phyloP scores from a whole-genome alignment of 225 moss, liverwort and hornwort genomes.

The Pleurozium schreberi region DNA sequence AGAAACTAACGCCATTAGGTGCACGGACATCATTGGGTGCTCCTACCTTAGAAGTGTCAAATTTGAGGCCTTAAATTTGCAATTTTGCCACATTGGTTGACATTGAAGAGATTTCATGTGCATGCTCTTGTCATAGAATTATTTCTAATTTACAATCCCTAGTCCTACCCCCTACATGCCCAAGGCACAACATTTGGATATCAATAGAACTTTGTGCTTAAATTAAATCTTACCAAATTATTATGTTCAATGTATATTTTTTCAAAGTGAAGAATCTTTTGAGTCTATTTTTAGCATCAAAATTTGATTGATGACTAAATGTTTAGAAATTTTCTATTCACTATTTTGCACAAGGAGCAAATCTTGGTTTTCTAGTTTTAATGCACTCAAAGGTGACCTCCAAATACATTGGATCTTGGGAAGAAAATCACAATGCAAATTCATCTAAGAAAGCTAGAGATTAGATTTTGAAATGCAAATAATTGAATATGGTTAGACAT shows the following conservation, averaged over 20 bases:
- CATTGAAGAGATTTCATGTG: not conserved
- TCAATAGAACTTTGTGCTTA: not conserved
- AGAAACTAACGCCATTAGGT: too few species aligned
- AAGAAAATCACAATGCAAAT: too few species aligned
- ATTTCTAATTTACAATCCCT: not conserved
- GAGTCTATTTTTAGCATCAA: not conserved
- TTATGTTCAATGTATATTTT: not conserved
- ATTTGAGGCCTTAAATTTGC: not conserved
- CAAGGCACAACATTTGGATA: accelerated
- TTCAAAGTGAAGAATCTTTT: accelerated
- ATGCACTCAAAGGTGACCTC: not conserved
- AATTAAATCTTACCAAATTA: not conserved
- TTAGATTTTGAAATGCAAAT: not conserved
- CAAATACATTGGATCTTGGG: not conserved
- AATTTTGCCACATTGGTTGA: not conserved
- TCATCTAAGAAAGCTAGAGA: not conserved
- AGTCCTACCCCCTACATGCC: not conserved
- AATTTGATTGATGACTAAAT: not conserved
- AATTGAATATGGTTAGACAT: not conserved
- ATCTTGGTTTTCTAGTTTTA: not conserved
- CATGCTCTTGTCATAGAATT: not conserved
- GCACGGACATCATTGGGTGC: too few species aligned
- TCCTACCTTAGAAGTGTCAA: not conserved
- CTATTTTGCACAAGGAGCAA: not conserved
- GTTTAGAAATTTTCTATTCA: not conserved